Base-by-base conservation (phyloP, 2,329 filamentous ascomycete species). In the Xylariaceae sp. region DNA sequence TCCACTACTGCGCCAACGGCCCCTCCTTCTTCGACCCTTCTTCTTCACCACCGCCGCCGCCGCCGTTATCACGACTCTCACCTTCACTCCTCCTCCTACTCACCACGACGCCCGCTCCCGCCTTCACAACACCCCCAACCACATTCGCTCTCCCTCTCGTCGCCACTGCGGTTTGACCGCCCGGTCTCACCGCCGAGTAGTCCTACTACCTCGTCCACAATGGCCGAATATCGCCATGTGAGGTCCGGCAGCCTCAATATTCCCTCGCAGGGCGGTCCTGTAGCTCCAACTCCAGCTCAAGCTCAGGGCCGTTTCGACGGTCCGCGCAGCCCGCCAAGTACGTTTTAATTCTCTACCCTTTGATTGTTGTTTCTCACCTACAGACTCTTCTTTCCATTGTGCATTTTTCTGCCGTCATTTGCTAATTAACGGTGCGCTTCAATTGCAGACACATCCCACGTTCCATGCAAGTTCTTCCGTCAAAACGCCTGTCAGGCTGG, bases 401-500 rank as follows among this genome's bases (percentile, higher is more conserved):
- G 40, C 26, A 7, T 16, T 24, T 28, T 34, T 12, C 7, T 17
- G 17, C 33, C 14, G 47, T 28, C 28, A 12, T 33, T 16, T 56
- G 44, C 57, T 60, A 56, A 58, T 34, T 17, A 16, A 21, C 12
- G 34, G 33, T 56, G 49, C 16, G 17, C 43, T 45, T 48, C 31
- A 23, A 36, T 53, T 40, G 12, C 63, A 97, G 94, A 96, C 76
- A 96, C 95, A 16, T 90, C 93, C 61, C 95, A 98, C 79, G 95
- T 99, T 40, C 95, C 95, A 34, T 99, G 95, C 89, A 98, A 98
- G 82, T 99, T 99, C 89, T 99, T 95, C 77, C 88, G 92, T 51
- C 92, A 96, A 79, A 93, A 94, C 74, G 88, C 92, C 69, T 99
- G 95, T 76, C 94, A 98, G 82, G 95, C 95, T 56, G 95, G 95